Evolutionary conservation across 192 early-diverging fungal species (phyloP).

Genomic region (Phlyctochytrium arcticum): DNA sequence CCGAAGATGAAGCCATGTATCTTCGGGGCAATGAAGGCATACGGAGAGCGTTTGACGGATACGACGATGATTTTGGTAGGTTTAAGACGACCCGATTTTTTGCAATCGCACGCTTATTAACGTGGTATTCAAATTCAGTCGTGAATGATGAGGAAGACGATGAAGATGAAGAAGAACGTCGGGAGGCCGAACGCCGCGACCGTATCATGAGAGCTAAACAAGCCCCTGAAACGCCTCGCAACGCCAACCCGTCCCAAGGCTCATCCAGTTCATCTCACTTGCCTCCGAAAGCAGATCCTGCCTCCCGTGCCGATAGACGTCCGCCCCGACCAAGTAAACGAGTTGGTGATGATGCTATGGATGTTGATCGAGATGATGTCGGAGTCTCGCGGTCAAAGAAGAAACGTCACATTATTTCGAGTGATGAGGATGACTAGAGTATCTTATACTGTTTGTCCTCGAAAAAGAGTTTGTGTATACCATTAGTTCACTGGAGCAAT

Average conservation of each 20-base stretch:
- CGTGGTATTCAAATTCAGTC: conserved; percentile 2
- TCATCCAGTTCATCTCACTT: too few relatives aligned
- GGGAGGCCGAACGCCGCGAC: neutral
- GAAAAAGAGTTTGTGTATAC: too few relatives aligned
- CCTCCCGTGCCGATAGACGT: too few relatives aligned
- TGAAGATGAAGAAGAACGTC: conserved; percentile 16
- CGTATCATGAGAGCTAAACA: neutral
- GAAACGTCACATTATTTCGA: conserved; percentile 35
- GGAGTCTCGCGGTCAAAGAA: conserved; percentile 2
- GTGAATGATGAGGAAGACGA: conserved; percentile 30
- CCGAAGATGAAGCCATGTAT: conserved; percentile 31
- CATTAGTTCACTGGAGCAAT: too few relatives aligned
- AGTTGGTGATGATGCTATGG: neutral
- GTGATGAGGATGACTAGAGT: conserved; percentile 33
- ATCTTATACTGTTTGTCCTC: too few relatives aligned
- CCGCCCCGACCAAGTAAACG: too few relatives aligned
- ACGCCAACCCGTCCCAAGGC: too few relatives aligned
- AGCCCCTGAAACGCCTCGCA: neutral
- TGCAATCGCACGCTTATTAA: neutral
- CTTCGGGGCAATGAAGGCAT: neutral
- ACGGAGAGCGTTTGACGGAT: conserved; percentile 18
- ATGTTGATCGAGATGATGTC: neutral
- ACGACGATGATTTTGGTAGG: conserved; percentile 40
- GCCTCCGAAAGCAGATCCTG: neutral
- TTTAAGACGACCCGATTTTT: neutral